Percentiles rank a stretch among this genome's conserved stretches.
phyloP scores from a whole-genome alignment of 768 basidiomycete species.

The Pisolithus sp. region DNA sequence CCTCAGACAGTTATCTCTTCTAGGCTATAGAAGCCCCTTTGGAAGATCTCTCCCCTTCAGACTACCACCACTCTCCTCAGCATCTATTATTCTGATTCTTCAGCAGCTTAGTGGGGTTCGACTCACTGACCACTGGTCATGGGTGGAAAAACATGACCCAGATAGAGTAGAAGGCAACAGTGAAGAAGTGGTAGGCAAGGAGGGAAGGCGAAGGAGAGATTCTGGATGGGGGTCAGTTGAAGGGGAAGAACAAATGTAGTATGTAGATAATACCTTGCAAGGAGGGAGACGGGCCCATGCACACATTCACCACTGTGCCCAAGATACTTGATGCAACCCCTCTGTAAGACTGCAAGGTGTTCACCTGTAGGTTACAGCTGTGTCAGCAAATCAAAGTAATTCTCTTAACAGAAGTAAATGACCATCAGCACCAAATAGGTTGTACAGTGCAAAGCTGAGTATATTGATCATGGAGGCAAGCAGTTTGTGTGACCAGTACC shows the following conservation, averaged over 20 bases:
- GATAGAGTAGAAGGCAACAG: conserved; percentile 91
- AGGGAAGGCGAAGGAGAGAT: conserved; percentile 73
- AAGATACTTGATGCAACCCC: conserved; percentile 96
- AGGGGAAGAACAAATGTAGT: neutral
- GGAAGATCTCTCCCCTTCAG: too few relatives aligned
- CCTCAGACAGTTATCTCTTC: too few relatives aligned
- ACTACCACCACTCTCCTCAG: too few relatives aligned
- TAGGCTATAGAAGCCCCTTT: too few relatives aligned
- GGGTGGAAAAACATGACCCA: conserved; percentile 80
- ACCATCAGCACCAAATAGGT: conserved; percentile 93
- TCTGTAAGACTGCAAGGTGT: conserved; percentile 54
- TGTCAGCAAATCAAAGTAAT: neutral
- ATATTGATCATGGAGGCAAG: conserved; percentile 87
- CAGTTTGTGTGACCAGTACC: conserved; percentile 85
- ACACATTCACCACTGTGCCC: conserved; percentile 87
- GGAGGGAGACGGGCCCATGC: conserved; percentile 80
- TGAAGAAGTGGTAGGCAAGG: conserved; percentile 89
- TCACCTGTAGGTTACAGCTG: conserved; percentile 40
- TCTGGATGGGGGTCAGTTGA: conserved; percentile 32
- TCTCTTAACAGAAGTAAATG: conserved; percentile 18
- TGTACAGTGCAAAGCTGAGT: conserved; percentile 87
- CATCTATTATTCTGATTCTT: too few relatives aligned
- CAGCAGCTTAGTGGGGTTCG: conserved; percentile 30
- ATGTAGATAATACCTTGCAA: conserved; percentile 65
- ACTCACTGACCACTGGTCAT: conserved; percentile 14